phyloP scores from a whole-genome alignment of 2,329 filamentous ascomycete species.

The Trichoderma sp. region DNA sequence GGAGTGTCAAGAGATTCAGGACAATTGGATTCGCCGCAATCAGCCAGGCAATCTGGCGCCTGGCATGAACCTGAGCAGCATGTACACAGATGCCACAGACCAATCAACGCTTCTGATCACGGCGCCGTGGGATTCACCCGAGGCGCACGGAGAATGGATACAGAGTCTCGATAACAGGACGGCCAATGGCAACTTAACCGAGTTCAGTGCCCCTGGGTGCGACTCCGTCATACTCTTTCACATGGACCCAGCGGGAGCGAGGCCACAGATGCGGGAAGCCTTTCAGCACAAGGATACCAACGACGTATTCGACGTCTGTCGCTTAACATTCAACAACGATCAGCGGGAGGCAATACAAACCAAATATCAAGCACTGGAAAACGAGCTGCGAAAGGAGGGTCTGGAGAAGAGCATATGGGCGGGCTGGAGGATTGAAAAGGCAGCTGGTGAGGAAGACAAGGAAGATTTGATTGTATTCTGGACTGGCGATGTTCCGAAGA shows the following conservation, averaged over 20 bases:
- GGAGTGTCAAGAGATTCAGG: slow-evolving; percentile 35
- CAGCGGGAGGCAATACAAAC: slow-evolving; percentile 34
- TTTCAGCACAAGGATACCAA: slow-evolving; percentile 25
- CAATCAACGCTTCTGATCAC: slow-evolving; percentile 41
- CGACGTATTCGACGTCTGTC: slow-evolving; percentile 36
- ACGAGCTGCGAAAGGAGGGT: slow-evolving; percentile 30
- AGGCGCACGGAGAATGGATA: slow-evolving; percentile 44
- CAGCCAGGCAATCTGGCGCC: slow-evolving; percentile 36
- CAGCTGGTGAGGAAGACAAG: slow-evolving; percentile 32
- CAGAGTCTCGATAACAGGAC: slow-evolving; percentile 39
- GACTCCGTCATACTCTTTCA: slow-evolving; percentile 41
- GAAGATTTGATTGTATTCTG: slow-evolving; percentile 42
- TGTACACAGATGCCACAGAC: slow-evolving; percentile 36
- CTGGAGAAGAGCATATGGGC: slow-evolving; percentile 35
- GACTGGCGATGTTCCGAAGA: slow-evolving; percentile 37
- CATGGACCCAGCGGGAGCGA: slow-evolving; percentile 34
- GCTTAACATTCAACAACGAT: slow-evolving; percentile 32
- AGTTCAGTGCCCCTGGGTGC: slow-evolving; percentile 34
- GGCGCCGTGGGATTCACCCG: slow-evolving; percentile 44
- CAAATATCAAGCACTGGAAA: slow-evolving; percentile 35
- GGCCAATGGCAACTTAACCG: slow-evolving; percentile 34
- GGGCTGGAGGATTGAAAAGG: slow-evolving; percentile 44
- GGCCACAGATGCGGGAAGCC: slow-evolving; percentile 26
- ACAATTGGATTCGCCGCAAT: slow-evolving; percentile 39
- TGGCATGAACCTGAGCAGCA: slow-evolving; percentile 35